phyloP scores from a whole-genome alignment of 129 eudicot species.

The Heracleum sosnowskyi region DNA sequence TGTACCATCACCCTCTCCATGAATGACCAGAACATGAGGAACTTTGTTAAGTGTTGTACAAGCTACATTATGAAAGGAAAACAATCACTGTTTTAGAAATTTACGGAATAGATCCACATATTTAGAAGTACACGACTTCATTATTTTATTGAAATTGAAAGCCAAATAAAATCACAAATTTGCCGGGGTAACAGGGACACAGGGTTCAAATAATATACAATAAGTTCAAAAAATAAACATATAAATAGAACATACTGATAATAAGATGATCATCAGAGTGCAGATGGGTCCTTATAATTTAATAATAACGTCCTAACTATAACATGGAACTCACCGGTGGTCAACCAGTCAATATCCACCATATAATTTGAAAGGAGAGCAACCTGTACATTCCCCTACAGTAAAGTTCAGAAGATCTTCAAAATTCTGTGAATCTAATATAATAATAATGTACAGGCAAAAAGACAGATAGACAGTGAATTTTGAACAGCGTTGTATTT shows the following conservation, averaged over 20 bases:
- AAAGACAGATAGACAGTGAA: neutral
- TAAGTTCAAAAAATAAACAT: neutral
- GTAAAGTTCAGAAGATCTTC: slow-evolving; percentile 10
- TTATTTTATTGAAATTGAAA: neutral
- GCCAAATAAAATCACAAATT: neutral
- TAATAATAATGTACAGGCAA: slow-evolving; percentile 3
- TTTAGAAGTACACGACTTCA: neutral
- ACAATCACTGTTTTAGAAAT: neutral
- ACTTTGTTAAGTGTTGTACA: slow-evolving; percentile 65
- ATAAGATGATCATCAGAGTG: neutral
- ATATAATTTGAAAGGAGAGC: slow-evolving; percentile 96
- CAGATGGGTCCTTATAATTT: neutral
- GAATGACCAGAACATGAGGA: slow-evolving; percentile 82
- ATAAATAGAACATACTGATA: neutral
- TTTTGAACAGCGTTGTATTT: neutral
- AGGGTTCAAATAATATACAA: neutral
- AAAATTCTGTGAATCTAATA: neutral
- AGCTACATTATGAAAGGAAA: slow-evolving; percentile 35
- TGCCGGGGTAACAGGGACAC: neutral
- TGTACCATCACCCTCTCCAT: slow-evolving; percentile 92
- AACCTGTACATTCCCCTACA: slow-evolving; percentile 76
- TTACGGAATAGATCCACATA: neutral
- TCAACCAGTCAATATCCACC: slow-evolving; percentile 95
- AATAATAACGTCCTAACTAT: neutral
- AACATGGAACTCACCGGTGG: slow-evolving; percentile 56